phyloP scores from a whole-genome alignment of 129 eudicot genomes.

The Glebionis coronaria region DNA sequence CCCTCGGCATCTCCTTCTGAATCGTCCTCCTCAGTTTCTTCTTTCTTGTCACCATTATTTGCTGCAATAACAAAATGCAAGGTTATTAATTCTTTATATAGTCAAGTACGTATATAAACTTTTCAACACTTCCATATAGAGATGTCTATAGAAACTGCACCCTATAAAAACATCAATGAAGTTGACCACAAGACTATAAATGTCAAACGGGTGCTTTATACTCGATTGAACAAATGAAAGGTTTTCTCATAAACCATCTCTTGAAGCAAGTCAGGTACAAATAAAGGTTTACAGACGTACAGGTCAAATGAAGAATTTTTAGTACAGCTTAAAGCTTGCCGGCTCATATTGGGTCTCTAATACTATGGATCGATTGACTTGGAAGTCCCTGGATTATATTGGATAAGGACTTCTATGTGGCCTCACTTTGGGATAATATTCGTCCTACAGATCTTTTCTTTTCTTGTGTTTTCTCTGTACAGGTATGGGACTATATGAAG shows the following conservation, averaged over 20 bases:
- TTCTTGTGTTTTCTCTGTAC: too few species aligned
- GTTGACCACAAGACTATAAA: not conserved
- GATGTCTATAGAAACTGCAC: not conserved
- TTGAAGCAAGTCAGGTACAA: not conserved
- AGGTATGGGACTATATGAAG: too few species aligned
- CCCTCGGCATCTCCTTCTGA: slow-evolving; percentile 38
- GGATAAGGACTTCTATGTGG: too few species aligned
- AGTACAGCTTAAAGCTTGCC: not conserved
- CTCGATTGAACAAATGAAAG: not conserved
- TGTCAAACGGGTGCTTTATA: not conserved
- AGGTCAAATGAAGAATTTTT: not conserved
- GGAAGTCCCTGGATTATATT: too few species aligned
- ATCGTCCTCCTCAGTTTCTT: slow-evolving; percentile 24
- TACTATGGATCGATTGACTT: too few species aligned
- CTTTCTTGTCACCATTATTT: slow-evolving; percentile 29
- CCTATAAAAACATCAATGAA: not conserved
- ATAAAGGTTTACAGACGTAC: too few species aligned
- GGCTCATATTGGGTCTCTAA: too few species aligned
- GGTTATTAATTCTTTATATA: too few species aligned
- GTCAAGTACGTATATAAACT: too few species aligned
- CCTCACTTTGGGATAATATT: too few species aligned
- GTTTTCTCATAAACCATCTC: not conserved
- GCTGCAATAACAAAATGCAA: slow-evolving; percentile 24
- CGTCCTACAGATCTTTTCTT: too few species aligned
- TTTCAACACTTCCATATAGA: too few species aligned